Base-by-base conservation (phyloP, 1,284 basidiomycete genomes). In the Cystobasidiaceae sp. region DNA sequence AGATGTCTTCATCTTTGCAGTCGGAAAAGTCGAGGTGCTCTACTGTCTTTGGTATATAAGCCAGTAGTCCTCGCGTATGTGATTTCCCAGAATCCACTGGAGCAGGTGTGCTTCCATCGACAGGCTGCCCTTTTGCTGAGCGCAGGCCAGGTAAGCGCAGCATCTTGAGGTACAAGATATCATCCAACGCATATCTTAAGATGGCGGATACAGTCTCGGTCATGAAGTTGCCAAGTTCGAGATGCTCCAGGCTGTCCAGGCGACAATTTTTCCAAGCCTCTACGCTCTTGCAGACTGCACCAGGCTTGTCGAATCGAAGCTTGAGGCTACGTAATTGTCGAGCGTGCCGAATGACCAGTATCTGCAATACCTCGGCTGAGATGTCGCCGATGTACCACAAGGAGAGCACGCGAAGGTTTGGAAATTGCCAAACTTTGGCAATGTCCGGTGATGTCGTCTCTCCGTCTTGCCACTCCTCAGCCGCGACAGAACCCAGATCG, bases 271-370 rank as follows among this genome's bases (percentile, higher is more conserved):
- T 30, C 58, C 58, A 60, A 23, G 50, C 27, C 5, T 27, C 21
- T 23, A 23, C 15, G 21, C 41, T 19, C 3, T 30, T 28, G 21
- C 32, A 50, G 25, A 50, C 8, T 6, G 48, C 45, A 21, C 41
- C n/a, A 4, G 52, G 44, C n/a, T 32, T n/a, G n/a, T 64, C 61
- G 39, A 34, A 55, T 15, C 30, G 28, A 21, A 64, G 52, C 23
- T 46, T 44, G 17, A 64, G 50, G 3, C 4, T n/a, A 15, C 41
- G 32, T 11, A 64, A 33, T 19, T 39, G 39, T 13, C n/a, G 9
- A 15, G 51, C 43, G 6, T 37, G 21, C 9, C 21, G 19, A 6
- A 33, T 3, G n/a, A 64, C 52, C n/a, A 64, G 52, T 23, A 27
- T 30, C n/a, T 34, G 2, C 23, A 64, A 56, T 2, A 43, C 23